These are phyloP conservation scores for Phytophthora capsici DNA, from an alignment of 352 stramenopile genomes.

Conservation along the genomic window DNA sequence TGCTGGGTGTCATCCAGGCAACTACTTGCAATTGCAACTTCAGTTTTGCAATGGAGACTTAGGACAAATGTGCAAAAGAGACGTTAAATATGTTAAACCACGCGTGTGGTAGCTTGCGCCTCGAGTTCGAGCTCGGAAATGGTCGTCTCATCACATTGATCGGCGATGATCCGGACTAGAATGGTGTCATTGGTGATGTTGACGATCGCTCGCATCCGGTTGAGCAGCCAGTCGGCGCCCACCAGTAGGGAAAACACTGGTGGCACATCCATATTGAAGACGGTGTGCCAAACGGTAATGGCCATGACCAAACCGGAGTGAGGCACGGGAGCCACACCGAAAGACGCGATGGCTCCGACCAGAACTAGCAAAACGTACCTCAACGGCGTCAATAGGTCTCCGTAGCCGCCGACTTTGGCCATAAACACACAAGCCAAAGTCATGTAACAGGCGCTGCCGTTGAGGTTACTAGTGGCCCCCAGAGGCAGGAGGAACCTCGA, in stretches of 20 bases:
- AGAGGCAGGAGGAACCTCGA: conserved; percentile 72
- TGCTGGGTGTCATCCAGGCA: conserved; percentile 2
- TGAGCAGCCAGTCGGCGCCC: conserved; percentile 73
- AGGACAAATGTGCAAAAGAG: background rate
- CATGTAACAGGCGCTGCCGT: conserved; percentile 80
- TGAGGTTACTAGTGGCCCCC: conserved; percentile 74
- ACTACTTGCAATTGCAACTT: background rate
- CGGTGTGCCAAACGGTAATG: conserved; percentile 80
- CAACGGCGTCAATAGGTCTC: conserved; percentile 50
- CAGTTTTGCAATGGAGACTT: too few relatives aligned
- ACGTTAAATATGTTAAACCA: conserved; percentile 21
- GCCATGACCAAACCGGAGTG: conserved; percentile 78
- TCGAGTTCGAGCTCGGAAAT: conserved; percentile 33
- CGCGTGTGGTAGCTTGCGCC: conserved; percentile 14
- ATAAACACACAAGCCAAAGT: conserved; percentile 78
- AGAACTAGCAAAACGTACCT: conserved; percentile 65
- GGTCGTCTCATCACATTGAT: conserved; percentile 69
- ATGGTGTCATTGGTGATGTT: conserved; percentile 88
- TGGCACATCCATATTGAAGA: conserved; percentile 63
- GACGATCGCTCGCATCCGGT: conserved; percentile 72
- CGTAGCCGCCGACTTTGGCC: conserved; percentile 61
- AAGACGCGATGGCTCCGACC: conserved; percentile 69
- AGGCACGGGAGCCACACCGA: conserved; percentile 72
- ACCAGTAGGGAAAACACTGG: conserved; percentile 71
- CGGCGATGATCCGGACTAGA: conserved; percentile 71